Evolutionary conservation across 2,329 filamentous ascomycete species (phyloP), one percentile per base, ranked within the genome.

Genomic region (Hymenoscyphus occultus): DNA sequence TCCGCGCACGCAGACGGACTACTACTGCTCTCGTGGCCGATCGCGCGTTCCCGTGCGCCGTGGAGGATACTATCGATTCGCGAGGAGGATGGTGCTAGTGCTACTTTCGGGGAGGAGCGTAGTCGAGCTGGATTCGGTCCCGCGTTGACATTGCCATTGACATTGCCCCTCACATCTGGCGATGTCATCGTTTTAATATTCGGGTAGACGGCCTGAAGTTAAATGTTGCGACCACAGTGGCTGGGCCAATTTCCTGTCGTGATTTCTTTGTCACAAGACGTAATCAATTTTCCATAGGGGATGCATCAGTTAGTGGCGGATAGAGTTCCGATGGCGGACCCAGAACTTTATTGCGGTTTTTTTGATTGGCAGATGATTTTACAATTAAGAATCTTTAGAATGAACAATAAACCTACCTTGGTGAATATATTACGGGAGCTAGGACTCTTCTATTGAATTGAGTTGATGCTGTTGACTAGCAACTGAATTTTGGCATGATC

Each of bases 41-140:
- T 7, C 35, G 67, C 71, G 31, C 71, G 66, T 19, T 48, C 58
- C 45, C 72, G 64, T 12, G 72, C 72, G 28, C 58, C 60, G 14
- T 73, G 69, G 22, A 74, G 61, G 6, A 74, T 72, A 57, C 63
- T 64, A 57, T 74, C 66, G 19, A 59, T 19, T 2, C 57, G 57
- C 3, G 14, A 16, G 10, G 32, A 60, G n/a, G 32, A 39, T 12
- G 35, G 56, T 16, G 32, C 35, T 12, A 22, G 45, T 31, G 32
- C 6, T 16, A 35, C 56, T 7, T n/a, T 32, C 12, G 61, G 9
- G 32, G n/a, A 45, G 64, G 39, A 31, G 58, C 19, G n/a, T 51
- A 5, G 13, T 51, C 22, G 12, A n/a, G 45, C 45, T 2, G 45
- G 19, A 10, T 22, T 51, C 2, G 45, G 42, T n/a, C 7, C 42